Conservation (phyloP, 140 eudicot genomes). For the Bidens hawaiensis region DNA sequence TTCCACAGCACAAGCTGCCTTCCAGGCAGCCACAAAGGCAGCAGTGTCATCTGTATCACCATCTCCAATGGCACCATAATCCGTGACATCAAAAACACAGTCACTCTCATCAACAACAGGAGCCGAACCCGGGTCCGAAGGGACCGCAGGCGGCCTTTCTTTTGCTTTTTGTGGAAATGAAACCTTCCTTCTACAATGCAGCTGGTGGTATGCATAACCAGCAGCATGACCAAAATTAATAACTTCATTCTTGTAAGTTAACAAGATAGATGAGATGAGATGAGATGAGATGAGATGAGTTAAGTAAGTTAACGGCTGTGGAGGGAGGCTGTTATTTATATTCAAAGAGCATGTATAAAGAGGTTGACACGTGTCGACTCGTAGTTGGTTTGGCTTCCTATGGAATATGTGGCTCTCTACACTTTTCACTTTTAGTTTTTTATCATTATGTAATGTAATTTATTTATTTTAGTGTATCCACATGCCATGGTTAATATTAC, state of each 20-base stretch:
- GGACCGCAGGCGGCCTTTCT: slow-evolving; percentile 31
- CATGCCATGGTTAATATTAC: too few relatives aligned
- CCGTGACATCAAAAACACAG: slow-evolving; percentile 66
- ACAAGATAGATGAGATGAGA: too few relatives aligned
- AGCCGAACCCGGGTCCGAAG: slow-evolving; percentile 37
- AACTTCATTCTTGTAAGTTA: slow-evolving; percentile 35
- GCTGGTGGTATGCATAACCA: slow-evolving; percentile 17
- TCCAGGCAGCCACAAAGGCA: slow-evolving; percentile 85
- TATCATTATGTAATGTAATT: too few relatives aligned
- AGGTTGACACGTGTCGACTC: slow-evolving; percentile 40
- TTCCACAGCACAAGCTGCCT: slow-evolving; percentile 78
- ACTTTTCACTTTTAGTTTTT: not conserved
- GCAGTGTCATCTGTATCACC: slow-evolving; percentile 78
- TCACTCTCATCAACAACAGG: too few relatives aligned
- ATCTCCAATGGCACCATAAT: slow-evolving; percentile 84
- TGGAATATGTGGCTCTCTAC: slow-evolving; percentile 1
- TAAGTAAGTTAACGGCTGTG: not conserved
- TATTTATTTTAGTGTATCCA: too few relatives aligned
- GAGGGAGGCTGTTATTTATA: slow-evolving; percentile 44
- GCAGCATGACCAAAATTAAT: not conserved
- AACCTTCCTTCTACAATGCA: slow-evolving; percentile 52
- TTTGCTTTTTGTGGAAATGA: slow-evolving; percentile 45
- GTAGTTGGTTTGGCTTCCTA: slow-evolving; percentile 27
- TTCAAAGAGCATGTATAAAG: too few relatives aligned
- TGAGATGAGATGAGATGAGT: too few relatives aligned